Base-by-base conservation (phyloP, 2,329 filamentous ascomycete species). In the Neofusicoccum laricinum region DNA sequence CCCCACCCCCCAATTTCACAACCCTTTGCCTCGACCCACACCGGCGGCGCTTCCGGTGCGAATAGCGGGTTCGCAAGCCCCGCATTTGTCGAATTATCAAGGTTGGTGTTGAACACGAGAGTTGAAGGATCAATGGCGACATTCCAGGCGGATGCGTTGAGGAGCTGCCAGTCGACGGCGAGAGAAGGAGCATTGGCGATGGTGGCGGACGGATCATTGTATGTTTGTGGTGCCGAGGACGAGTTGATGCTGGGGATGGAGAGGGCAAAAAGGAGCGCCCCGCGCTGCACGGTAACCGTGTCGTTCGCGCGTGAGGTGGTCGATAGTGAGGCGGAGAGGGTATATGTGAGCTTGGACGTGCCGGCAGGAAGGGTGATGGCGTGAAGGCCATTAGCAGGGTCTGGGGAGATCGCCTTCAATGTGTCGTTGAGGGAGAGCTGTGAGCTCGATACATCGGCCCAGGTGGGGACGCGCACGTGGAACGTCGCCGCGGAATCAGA, bases 401-500 rank as follows among this genome's bases (percentile, higher is more conserved):
- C 73, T 14, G 77, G 76, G 8, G 67, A 67, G 7, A 73, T 53
- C 5, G 48, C 11, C 63, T 46, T 36, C 71, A 66, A 32, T 49
- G 46, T 65, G 58, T 17, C 67, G 43, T 15, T 50, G n/a, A 51
- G 17, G 49, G 65, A n/a, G 40, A 64, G 21, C 10, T 65, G 40
- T 11, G 65, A 46, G 3, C 14, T 17, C 34, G 17, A 68, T n/a
- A 66, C 61, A 17, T 72, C 68, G 2, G 75, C 72, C 82, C 82
- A 84, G 8, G 64, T 63, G 2, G 82, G 81, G n/a, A 83, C 75
- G 17, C 81, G 76, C 53, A 84, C 70, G 64, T 78, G 75, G 64
- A 84, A 79, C n/a, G 73, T 71, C 67, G 82, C 81, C 5, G 74
- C 51, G 0, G 67, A 67, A 6, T 70, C 71, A 3, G 78, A 68